Conservation (phyloP, 2,329 filamentous ascomycete species). For the Talaromyces sp. region DNA sequence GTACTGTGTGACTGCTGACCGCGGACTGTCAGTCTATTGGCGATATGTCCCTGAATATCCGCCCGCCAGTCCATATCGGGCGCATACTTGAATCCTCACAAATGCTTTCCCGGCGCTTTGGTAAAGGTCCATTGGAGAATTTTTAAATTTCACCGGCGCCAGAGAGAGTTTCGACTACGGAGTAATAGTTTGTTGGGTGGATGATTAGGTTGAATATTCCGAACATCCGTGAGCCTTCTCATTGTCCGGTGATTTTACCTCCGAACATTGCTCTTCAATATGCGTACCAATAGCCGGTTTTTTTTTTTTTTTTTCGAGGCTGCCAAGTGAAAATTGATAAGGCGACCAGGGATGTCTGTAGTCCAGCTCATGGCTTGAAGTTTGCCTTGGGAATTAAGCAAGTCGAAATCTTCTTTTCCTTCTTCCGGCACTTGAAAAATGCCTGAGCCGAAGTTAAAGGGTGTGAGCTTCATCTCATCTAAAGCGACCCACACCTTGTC, state of each 20-base stretch:
- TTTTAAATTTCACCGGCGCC: slow-evolving; percentile 6
- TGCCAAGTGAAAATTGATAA: neutral
- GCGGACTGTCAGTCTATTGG: neutral
- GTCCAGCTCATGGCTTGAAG: neutral
- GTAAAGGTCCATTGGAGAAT: slow-evolving; percentile 3
- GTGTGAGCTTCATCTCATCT: neutral
- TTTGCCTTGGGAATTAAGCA: neutral
- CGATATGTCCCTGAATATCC: neutral
- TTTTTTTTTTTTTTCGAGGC: slow-evolving; percentile 4
- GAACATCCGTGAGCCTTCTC: slow-evolving; percentile 5
- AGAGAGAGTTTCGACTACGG: slow-evolving; percentile 10
- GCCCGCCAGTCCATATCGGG: slow-evolving; percentile 5
- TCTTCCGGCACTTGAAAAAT: neutral
- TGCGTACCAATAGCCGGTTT: neutral
- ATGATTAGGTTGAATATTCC: slow-evolving; percentile 7
- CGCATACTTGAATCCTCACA: neutral
- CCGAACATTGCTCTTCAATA: neutral
- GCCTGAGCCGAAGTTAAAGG: neutral
- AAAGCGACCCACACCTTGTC: slow-evolving; percentile 2
- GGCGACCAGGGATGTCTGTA: neutral
- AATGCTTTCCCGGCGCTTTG: slow-evolving; percentile 6
- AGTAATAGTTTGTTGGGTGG: slow-evolving; percentile 15
- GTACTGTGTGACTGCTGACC: neutral
- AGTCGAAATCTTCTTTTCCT: neutral
- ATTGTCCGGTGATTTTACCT: neutral